Evolutionary conservation across 2,329 filamentous ascomycete genomes (phyloP).

Genomic region (Allantophomopsis cytisporea): DNA sequence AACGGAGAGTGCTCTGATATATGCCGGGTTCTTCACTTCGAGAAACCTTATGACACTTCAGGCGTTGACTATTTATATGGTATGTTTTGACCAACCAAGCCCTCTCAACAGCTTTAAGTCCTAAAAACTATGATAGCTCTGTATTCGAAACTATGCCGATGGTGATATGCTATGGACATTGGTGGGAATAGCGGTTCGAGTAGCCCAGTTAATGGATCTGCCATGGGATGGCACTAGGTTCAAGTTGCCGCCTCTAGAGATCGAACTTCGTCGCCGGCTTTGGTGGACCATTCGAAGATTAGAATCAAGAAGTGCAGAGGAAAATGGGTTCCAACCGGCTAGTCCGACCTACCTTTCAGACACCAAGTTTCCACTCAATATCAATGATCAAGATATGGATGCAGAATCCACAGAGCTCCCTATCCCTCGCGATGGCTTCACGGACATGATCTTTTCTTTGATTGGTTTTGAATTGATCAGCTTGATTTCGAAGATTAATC

Average conservation of each 20-base stretch:
- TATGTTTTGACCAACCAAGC: slow-evolving; percentile 18
- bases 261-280: slow-evolving; percentile 41
- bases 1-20: slow-evolving; percentile 44
- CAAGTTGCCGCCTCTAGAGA: slow-evolving; percentile 31
- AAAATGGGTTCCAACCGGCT: slow-evolving; percentile 37
- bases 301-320: slow-evolving; percentile 45
- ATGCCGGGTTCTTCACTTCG: slow-evolving; percentile 44
- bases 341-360: slow-evolving; percentile 33
- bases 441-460: slow-evolving; percentile 31
- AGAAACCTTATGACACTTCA: slow-evolving; percentile 47
- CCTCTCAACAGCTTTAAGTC: not conserved
- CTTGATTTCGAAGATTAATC: too few species aligned
- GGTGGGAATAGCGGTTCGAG: slow-evolving; percentile 43
- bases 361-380: slow-evolving; percentile 38
- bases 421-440: slow-evolving; percentile 31
- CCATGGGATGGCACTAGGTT: slow-evolving; percentile 26
- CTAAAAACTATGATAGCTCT: slow-evolving; percentile 15
- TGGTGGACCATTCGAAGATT: slow-evolving; percentile 46
- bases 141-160: slow-evolving; percentile 34
- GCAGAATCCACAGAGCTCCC: slow-evolving; percentile 33
- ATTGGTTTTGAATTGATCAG: not conserved
- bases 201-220: slow-evolving; percentile 27
- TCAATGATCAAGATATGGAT: slow-evolving; percentile 38
- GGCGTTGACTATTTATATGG: slow-evolving; percentile 43
- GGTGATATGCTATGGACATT: slow-evolving; percentile 47